phyloP scores from a whole-genome alignment of 2,329 filamentous ascomycete genomes.

The Pyrenophora graminea region DNA sequence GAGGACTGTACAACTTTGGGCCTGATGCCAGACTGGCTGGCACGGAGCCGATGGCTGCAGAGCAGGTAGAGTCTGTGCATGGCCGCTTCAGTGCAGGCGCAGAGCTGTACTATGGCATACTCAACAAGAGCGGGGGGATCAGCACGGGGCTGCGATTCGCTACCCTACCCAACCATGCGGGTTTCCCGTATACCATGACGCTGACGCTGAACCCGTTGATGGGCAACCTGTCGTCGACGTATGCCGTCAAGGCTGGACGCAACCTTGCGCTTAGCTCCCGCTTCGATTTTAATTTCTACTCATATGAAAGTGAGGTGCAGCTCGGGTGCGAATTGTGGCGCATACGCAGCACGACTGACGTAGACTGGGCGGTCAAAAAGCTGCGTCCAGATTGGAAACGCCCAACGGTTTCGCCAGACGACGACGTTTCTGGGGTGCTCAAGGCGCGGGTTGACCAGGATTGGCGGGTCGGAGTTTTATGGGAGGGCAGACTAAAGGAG shows the following conservation, averaged over 20 bases:
- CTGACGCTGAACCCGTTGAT: constrained; percentile 92
- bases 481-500: constrained; percentile 93
- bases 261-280: constrained; percentile 84
- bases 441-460: constrained; percentile 91
- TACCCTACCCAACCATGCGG: constrained; percentile 77
- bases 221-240: constrained; percentile 88
- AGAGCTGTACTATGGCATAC: constrained; percentile 91
- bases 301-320: constrained; percentile 92
- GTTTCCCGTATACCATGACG: constrained; percentile 91
- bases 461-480: constrained; percentile 80
- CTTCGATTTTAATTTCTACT: constrained; percentile 98
- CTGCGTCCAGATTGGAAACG: constrained; percentile 49
- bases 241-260: constrained; percentile 84
- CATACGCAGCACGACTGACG: constrained; percentile 52
- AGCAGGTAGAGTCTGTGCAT: constrained; percentile 61
- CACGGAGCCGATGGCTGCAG: constrained; percentile 26
- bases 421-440: constrained; percentile 80
- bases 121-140: constrained; percentile 92
- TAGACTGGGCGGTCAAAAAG: constrained; percentile 52
- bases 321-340: constrained; percentile 94
- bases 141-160: constrained; percentile 88
- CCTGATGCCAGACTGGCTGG: constrained; percentile 60
- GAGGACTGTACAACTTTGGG: constrained; percentile 94
- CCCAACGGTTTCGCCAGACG: constrained; percentile 49
- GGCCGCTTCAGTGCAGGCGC: constrained; percentile 88